Conservation (phyloP, 83 land plant species). For the Larix sibirica region DNA sequence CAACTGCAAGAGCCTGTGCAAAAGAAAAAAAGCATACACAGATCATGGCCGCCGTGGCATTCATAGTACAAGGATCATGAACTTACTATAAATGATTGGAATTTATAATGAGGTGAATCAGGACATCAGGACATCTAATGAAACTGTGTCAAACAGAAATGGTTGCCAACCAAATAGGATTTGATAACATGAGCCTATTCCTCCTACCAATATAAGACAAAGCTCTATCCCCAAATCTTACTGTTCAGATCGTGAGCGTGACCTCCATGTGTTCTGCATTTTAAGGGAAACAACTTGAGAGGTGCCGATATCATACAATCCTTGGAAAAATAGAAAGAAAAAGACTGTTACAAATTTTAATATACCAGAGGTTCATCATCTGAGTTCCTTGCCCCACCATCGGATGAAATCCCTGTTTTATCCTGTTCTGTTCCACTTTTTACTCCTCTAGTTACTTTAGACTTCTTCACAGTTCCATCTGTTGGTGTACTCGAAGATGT, state of each 20-base stretch:
- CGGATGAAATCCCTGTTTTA: constrained; percentile 14
- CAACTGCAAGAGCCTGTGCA: constrained; percentile 1
- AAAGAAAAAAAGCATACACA: constrained; percentile 11
- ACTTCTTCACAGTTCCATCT: constrained; percentile 2
- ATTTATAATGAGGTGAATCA: not conserved
- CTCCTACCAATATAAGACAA: not conserved
- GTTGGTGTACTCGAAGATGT: not conserved
- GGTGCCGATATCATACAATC: not conserved
- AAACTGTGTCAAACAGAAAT: constrained; percentile 3
- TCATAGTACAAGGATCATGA: constrained; percentile 13
- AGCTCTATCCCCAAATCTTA: not conserved
- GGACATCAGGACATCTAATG: not conserved
- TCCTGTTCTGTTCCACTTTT: not conserved
- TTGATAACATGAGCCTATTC: not conserved
- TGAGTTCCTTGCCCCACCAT: constrained; percentile 12
- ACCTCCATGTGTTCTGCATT: constrained; percentile 16
- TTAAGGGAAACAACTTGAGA: not conserved
- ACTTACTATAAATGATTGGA: constrained; percentile 9
- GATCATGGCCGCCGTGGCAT: not conserved
- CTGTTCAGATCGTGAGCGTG: constrained; percentile 14
- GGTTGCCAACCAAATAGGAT: not conserved
- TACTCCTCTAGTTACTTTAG: constrained; percentile 1
- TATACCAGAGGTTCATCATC: constrained; percentile 17
- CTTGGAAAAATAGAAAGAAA: not conserved
- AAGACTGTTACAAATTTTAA: not conserved